Percentiles rank a stretch among this genome's conserved stretches.
These are phyloP conservation scores for Gossypium mustelinum DNA, from an alignment of 345 rosid genomes.

Conservation along the genomic window DNA sequence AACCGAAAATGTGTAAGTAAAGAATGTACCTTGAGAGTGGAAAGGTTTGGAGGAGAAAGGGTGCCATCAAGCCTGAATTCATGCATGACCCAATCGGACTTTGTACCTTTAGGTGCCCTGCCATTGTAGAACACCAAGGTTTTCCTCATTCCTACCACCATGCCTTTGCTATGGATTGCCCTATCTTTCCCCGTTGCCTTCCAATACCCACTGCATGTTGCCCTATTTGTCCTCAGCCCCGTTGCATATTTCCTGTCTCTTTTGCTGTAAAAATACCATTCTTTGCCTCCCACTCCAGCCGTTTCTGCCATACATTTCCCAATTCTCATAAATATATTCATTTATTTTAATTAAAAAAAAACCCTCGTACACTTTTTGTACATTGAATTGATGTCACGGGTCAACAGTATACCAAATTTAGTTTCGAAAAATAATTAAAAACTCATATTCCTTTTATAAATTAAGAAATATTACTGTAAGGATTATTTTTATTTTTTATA, in stretches of 20 bases:
- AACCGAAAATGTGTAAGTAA: not conserved
- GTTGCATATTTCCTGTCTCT: constrained; percentile 88
- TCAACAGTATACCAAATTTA: accelerated
- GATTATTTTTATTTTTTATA: too few species aligned
- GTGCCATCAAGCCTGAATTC: constrained; percentile 73
- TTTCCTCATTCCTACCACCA: constrained; percentile 86
- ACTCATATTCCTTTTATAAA: too few species aligned
- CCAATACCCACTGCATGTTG: constrained; percentile 86
- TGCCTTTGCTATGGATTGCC: constrained; percentile 41
- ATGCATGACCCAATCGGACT: constrained; percentile 92
- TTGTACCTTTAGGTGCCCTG: constrained; percentile 85
- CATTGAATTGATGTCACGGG: too few species aligned
- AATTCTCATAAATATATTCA: not conserved
- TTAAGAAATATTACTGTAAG: too few species aligned
- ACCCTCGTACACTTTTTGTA: too few species aligned
- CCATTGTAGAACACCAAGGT: constrained; percentile 90
- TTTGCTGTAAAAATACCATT: constrained; percentile 85
- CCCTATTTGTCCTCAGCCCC: constrained; percentile 79
- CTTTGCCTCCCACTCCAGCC: constrained; percentile 81
- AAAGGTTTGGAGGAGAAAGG: constrained; percentile 28
- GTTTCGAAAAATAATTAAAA: too few species aligned
- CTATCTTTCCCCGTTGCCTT: constrained; percentile 94
- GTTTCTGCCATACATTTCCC: constrained; percentile 32
- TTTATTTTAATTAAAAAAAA: too few species aligned
- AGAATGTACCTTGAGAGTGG: constrained; percentile 38